A percentile compares a stretch with the other conserved stretches of the same genome.
phyloP scores from a whole-genome alignment of 2,329 filamentous ascomycete species.

The Trichoderma endophyticum region DNA sequence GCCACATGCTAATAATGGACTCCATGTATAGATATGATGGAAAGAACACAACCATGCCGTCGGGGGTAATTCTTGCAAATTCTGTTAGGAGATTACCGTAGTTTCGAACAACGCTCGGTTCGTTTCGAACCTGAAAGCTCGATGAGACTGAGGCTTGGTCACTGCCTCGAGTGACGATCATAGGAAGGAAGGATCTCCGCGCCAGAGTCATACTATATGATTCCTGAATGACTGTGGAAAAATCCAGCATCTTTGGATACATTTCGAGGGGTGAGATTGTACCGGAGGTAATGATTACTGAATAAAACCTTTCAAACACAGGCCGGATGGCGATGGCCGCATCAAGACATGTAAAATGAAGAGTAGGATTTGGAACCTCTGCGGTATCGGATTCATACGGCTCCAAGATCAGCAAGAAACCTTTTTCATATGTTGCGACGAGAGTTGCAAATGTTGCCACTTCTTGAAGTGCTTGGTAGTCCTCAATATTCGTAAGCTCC shows the following conservation, averaged over 20 bases:
- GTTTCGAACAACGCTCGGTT: slow-evolving; percentile 94
- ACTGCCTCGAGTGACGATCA: slow-evolving; percentile 94
- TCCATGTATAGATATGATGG: slow-evolving; percentile 99
- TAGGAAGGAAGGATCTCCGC: slow-evolving; percentile 89
- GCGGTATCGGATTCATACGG: slow-evolving; percentile 95
- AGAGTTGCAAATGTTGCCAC: slow-evolving; percentile 96
- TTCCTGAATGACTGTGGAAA: slow-evolving; percentile 88
- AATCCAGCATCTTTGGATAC: slow-evolving; percentile 98
- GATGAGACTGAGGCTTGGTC: slow-evolving; percentile 93
- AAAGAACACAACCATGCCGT: slow-evolving; percentile 99
- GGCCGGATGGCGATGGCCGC: slow-evolving; percentile 97
- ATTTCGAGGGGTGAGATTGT: slow-evolving; percentile 97
- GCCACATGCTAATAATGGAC: slow-evolving; percentile 98
- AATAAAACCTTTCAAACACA: slow-evolving; percentile 95
- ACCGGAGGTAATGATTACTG: slow-evolving; percentile 96
- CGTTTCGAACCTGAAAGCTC: slow-evolving; percentile 91
- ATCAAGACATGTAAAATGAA: slow-evolving; percentile 95
- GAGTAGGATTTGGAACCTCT: slow-evolving; percentile 91
- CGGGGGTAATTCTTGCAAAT: slow-evolving; percentile 92
- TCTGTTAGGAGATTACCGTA: slow-evolving; percentile 92
- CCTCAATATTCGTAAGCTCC: slow-evolving; percentile 95
- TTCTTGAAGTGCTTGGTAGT: slow-evolving; percentile 94
- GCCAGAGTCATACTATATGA: slow-evolving; percentile 97
- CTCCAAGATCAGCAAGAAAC: slow-evolving; percentile 93
- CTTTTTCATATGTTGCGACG: slow-evolving; percentile 94